Evolutionary conservation across 2,329 filamentous ascomycete species (phyloP).

Genomic region (Colletotrichum ledebouriae): DNA sequence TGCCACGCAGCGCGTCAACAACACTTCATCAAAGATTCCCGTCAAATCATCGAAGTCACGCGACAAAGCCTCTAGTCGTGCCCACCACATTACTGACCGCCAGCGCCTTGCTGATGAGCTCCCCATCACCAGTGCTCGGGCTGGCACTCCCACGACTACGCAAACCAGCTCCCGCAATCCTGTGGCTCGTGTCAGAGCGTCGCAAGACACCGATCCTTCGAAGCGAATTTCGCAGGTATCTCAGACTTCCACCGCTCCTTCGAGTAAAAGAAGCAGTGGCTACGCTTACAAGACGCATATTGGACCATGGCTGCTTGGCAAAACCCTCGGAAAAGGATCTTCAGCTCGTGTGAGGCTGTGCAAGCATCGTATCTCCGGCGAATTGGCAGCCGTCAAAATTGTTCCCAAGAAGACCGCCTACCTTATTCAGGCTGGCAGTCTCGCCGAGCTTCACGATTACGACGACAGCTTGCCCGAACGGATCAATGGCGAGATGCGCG

Average conservation of each 20-base stretch:
- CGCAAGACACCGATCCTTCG: slow-evolving; percentile 50
- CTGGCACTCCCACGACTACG: slow-evolving; percentile 16
- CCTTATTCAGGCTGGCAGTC: slow-evolving; percentile 85
- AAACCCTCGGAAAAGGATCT: slow-evolving; percentile 88
- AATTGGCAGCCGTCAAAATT: slow-evolving; percentile 94
- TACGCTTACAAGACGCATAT: slow-evolving; percentile 78
- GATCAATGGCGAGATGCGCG: slow-evolving; percentile 73
- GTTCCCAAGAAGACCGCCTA: slow-evolving; percentile 86
- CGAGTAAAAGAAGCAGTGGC: slow-evolving; percentile 55
- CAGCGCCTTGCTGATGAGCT: slow-evolving; percentile 42
- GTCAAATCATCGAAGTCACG: slow-evolving; percentile 50
- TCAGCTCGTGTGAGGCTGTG: slow-evolving; percentile 90
- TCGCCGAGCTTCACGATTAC: slow-evolving; percentile 84
- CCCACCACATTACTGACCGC: slow-evolving; percentile 24
- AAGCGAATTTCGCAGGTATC: slow-evolving; percentile 58
- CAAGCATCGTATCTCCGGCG: slow-evolving; percentile 81
- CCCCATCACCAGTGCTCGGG: slow-evolving; percentile 13
- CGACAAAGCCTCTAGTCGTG: slow-evolving; percentile 35
- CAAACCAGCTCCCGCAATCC: slow-evolving; percentile 43
- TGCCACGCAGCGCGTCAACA: slow-evolving; percentile 62
- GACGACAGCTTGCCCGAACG: slow-evolving; percentile 69
- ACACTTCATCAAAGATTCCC: slow-evolving; percentile 48
- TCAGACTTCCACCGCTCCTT: slow-evolving; percentile 53
- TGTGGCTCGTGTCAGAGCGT: slow-evolving; percentile 46
- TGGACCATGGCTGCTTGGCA: slow-evolving; percentile 93